Conservation (phyloP, 306 rosid genomes). For the Quercus engelmannii region DNA sequence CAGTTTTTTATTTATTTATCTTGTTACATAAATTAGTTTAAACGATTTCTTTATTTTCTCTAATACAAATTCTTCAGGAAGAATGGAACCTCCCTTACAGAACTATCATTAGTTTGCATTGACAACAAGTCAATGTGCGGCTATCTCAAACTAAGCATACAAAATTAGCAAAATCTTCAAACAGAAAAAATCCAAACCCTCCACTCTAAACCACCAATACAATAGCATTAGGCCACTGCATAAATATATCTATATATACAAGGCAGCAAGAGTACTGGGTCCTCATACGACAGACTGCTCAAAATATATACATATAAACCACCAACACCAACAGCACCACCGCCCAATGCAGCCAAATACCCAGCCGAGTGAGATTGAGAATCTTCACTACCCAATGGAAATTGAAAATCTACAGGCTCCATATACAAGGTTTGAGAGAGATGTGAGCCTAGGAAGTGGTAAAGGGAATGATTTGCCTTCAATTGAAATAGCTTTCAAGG, state of each 20-base stretch:
- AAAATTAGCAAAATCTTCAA: neutral
- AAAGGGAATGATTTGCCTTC: neutral
- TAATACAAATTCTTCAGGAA: no score
- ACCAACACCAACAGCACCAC: neutral
- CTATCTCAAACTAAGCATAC: neutral
- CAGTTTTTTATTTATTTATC: no score
- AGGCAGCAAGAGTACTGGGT: neutral
- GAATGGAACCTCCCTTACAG: no score
- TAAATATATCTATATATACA: neutral
- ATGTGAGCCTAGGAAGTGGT: neutral
- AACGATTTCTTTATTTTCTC: no score
- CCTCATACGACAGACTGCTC: neutral
- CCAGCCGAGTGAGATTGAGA: neutral
- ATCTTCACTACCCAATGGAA: no score
- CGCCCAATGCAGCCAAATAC: neutral
- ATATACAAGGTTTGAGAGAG: neutral
- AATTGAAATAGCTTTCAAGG: neutral
- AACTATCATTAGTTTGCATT: neutral
- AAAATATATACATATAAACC: neutral
- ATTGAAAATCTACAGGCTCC: neutral
- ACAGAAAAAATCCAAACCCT: neutral
- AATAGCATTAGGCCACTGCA: neutral
- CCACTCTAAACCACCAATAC: neutral
- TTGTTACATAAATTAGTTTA: no score
- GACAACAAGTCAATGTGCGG: neutral